Base-by-base conservation (phyloP, 371 early-diverging fungal species). In the Neoconidiobolus thromboides region DNA sequence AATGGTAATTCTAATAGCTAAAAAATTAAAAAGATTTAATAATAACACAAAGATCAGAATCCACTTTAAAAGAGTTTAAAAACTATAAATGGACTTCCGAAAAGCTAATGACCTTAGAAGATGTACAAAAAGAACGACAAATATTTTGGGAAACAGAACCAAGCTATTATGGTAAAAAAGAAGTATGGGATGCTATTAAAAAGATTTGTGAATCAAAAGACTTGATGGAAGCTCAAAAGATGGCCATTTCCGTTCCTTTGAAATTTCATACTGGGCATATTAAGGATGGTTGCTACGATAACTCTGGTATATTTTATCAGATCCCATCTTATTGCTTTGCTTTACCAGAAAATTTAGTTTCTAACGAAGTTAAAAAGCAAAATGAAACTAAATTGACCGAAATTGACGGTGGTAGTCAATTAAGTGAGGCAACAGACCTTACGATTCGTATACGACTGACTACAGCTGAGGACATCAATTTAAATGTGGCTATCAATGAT, bases 91-190 rank as follows among this genome's bases (percentile, higher is more conserved):
- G 76, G 76, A 67, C 68, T 40, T 55, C 76, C 14, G 71, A 73
- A 44, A 58, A 63, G 4, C 73, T 74, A 12, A 61, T 80, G 43
- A 82, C 81, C 1, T 58, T 38, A 7, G 38, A 56, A 5, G 64
- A 74, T 60, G 64, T 86, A 10, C 67, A 76, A 51, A 62, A 62
- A 42, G 71, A 81, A 62, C 70, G 86, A 26, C 64, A 67, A 5
- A 71, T 71, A n/a, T 86, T 83, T 64, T 86, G 86, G 86, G 83
- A 85, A 39, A 82, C 85, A 10, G 79, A 79, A 48, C 79, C 85
- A 40, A 71, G 63, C 14, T 84, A 81, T 55, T 82, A 80, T 65
- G 81, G 78, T 71, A 10, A 38, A 2, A 4, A 9, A 40, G 85
- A 85, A 68, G 73, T 85, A 48, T 86, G 86, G 86, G 80, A 81